Percentiles rank a stretch among this genome's conserved stretches.
Evolutionary conservation across 2,329 filamentous ascomycete genomes (phyloP).

Genomic region (Fusarium mundagurra): DNA sequence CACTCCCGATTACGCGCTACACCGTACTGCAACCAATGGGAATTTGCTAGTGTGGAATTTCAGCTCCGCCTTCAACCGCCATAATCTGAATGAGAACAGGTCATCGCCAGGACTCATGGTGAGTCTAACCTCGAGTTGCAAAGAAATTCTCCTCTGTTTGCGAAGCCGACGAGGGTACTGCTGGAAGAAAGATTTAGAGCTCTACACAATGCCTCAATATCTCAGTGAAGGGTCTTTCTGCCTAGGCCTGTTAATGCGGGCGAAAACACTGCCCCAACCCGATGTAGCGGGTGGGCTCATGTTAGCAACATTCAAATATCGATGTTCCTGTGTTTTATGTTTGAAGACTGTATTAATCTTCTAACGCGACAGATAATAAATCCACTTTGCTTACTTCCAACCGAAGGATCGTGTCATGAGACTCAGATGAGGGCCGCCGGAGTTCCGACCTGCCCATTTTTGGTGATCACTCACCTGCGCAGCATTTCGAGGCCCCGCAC

Average conservation of each 20-base stretch:
- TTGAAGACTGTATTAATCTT: rapidly evolving
- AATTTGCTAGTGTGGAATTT: neutral
- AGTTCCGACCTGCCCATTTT: neutral
- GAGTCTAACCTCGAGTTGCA: neutral
- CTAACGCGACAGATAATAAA: no score
- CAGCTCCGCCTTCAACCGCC: neutral
- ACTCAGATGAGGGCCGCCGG: neutral
- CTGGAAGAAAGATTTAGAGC: no score
- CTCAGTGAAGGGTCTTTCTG: no score
- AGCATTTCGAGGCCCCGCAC: neutral
- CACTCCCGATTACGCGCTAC: neutral
- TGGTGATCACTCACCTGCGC: neutral
- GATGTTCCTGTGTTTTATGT: no score
- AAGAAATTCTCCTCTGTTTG: rapidly evolving
- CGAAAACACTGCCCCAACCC: no score
- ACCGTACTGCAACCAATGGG: neutral
- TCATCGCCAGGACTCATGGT: rapidly evolving
- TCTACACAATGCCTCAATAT: no score
- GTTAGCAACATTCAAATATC: neutral
- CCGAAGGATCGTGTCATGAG: rapidly evolving
- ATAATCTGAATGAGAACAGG: neutral
- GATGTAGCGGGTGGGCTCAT: neutral
- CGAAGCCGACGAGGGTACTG: no score
- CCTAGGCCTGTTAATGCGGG: no score
- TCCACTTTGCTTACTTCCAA: rapidly evolving